Evolutionary conservation across 176 grass and related monocot genomes (phyloP).

Genomic region (Stipa capillata): DNA sequence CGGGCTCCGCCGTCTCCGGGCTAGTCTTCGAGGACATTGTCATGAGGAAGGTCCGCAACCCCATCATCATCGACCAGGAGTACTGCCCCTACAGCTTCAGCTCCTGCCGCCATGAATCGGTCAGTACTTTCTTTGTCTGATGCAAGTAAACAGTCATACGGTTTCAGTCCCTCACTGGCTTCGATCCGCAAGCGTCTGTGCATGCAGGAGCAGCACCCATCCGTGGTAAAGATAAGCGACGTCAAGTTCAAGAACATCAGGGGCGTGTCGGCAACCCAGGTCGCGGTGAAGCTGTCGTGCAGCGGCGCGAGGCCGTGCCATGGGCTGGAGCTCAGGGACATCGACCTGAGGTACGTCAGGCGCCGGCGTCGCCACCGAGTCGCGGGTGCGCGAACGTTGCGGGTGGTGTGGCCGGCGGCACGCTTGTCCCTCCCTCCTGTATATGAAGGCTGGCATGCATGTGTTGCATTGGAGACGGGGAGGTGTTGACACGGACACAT

Average conservation of each 20-base stretch:
- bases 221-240: slow-evolving; percentile 40
- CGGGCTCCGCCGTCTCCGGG: slow-evolving; percentile 19
- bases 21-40: slow-evolving; percentile 52
- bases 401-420: slow-evolving; percentile 28
- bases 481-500: neutral
- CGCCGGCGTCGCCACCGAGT: slow-evolving; percentile 26
- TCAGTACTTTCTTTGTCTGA: slow-evolving; percentile 7
- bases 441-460: neutral
- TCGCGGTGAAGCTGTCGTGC: slow-evolving; percentile 48
- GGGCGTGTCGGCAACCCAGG: slow-evolving; percentile 33
- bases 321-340: slow-evolving; percentile 43
- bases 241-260: slow-evolving; percentile 58
- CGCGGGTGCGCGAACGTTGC: slow-evolving; percentile 37
- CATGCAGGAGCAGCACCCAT: slow-evolving; percentile 10
- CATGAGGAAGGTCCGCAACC: slow-evolving; percentile 36
- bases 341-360: slow-evolving; percentile 41
- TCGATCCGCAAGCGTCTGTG: neutral
- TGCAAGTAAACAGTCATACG: neutral
- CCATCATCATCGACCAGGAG: slow-evolving; percentile 55
- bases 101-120: slow-evolving; percentile 18
- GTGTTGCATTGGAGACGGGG: neutral
- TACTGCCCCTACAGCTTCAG: slow-evolving; percentile 43
- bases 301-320: slow-evolving; percentile 35
- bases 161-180: neutral
- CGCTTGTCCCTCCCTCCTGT: slow-evolving; percentile 32